phyloP scores from a whole-genome alignment of 2,329 filamentous ascomycete species.

The Aureobasidium sp. region DNA sequence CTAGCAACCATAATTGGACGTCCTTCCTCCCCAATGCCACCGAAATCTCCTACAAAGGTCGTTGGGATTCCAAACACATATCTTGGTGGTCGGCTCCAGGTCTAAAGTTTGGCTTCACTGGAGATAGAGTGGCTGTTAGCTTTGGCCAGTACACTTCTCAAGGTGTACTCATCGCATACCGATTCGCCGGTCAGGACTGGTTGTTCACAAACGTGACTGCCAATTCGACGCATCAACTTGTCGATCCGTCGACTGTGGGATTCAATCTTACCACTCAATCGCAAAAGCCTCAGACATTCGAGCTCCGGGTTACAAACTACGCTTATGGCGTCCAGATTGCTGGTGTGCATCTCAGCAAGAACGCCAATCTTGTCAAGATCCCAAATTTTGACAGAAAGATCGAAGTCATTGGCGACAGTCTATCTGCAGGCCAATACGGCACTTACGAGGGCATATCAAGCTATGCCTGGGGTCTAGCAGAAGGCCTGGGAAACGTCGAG shows the following conservation, averaged over 20 bases:
- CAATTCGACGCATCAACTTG: constrained; percentile 49
- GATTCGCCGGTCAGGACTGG: constrained; percentile 54
- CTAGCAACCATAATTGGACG: constrained; percentile 34
- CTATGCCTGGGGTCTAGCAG: constrained; percentile 50
- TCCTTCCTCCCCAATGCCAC: constrained; percentile 46
- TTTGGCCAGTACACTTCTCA: constrained; percentile 48
- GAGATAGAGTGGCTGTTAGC: constrained; percentile 45
- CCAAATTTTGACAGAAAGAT: constrained; percentile 32
- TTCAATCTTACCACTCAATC: constrained; percentile 37
- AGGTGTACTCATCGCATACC: constrained; percentile 50
- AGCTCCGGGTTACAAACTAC: constrained; percentile 57
- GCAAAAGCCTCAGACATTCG: constrained; percentile 44
- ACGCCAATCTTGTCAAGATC: constrained; percentile 40
- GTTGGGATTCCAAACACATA: constrained; percentile 55
- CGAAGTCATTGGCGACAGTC: constrained; percentile 41
- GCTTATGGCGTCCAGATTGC: constrained; percentile 52
- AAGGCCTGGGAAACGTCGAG: constrained; percentile 52
- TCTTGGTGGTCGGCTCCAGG: constrained; percentile 47
- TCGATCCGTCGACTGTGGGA: constrained; percentile 40
- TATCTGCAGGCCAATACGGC: constrained; percentile 51
- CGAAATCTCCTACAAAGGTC: constrained; percentile 55
- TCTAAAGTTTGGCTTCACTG: constrained; percentile 50
- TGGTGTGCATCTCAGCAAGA: constrained; percentile 43
- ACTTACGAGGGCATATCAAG: constrained; percentile 52
- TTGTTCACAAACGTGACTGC: constrained; percentile 54